A percentile compares a stretch with the other conserved stretches of the same genome.
These are phyloP conservation scores for Chlorella sp. DNA, from an alignment of 139 green algal genomes.

Conservation along the genomic window DNA sequence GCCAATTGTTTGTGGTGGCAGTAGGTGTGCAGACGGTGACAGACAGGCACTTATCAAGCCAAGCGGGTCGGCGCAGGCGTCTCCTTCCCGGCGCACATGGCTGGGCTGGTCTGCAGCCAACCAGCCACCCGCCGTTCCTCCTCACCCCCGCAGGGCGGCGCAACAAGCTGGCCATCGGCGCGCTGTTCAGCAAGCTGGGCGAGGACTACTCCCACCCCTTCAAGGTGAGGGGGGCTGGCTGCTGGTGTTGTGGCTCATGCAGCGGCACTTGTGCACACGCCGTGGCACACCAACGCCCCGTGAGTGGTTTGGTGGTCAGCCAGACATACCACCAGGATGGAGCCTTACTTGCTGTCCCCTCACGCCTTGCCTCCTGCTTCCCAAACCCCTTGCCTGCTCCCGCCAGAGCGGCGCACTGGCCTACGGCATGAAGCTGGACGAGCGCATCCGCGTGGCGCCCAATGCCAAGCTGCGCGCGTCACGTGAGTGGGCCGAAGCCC, in stretches of 20 bases:
- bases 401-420: slow-evolving; percentile 40
- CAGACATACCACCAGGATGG: too few relatives aligned
- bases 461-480: slow-evolving; percentile 51
- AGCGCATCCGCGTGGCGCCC: slow-evolving; percentile 52
- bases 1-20: too few relatives aligned
- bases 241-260: too few relatives aligned
- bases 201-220: slow-evolving; percentile 62
- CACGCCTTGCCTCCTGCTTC: not conserved
- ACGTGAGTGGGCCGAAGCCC: not conserved
- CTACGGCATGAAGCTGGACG: slow-evolving; percentile 64
- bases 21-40: too few relatives aligned
- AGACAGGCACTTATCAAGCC: too few relatives aligned
- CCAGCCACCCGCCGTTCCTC: too few relatives aligned
- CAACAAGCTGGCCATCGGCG: slow-evolving; percentile 54
- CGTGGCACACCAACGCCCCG: too few relatives aligned
- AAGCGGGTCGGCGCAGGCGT: too few relatives aligned
- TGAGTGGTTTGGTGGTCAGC: too few relatives aligned
- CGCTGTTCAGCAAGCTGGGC: slow-evolving; percentile 51
- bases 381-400: not conserved
- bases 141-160: not conserved
- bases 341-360: too few relatives aligned
- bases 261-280: too few relatives aligned
- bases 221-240: slow-evolving; percentile 46
- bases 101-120: too few relatives aligned
- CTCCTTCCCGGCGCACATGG: not conserved